These are phyloP conservation scores for Aspergillus ruber DNA, from an alignment of 2,329 filamentous ascomycete species.

Conservation along the genomic window DNA sequence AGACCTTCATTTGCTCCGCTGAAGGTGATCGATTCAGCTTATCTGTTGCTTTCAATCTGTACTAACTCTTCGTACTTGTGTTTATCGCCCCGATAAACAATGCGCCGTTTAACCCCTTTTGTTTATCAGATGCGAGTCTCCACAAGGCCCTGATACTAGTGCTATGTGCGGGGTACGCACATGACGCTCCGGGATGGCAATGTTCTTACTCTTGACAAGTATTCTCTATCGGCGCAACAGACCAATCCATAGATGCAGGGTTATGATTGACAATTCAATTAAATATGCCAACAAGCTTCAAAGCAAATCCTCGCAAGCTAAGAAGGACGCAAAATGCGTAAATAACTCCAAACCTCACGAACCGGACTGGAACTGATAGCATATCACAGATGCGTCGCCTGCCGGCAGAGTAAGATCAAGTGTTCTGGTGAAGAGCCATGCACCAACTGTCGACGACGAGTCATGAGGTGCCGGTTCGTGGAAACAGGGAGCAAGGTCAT, in stretches of 20 bases:
- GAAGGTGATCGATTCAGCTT: no score
- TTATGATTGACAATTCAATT: neutral
- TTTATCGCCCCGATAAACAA: neutral
- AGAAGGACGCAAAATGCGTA: no score
- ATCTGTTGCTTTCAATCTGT: no score
- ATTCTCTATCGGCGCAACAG: neutral
- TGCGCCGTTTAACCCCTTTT: neutral
- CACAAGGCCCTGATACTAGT: neutral
- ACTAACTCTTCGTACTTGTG: no score
- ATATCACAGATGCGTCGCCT: constrained; percentile 18
- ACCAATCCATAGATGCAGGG: neutral
- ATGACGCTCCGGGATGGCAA: neutral
- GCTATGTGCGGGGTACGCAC: neutral
- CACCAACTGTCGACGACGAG: constrained; percentile 16
- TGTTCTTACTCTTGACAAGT: neutral
- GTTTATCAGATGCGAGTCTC: neutral
- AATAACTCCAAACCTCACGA: no score
- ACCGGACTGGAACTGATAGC: neutral
- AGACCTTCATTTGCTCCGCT: no score
- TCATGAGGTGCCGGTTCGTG: constrained; percentile 25
- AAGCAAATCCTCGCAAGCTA: no score
- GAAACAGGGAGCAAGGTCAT: constrained; percentile 23
- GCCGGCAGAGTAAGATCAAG: constrained; percentile 39
- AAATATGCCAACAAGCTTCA: neutral
- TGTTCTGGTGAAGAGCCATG: constrained; percentile 38